Evolutionary conservation across 106 monocot species (phyloP).

Genomic region (Narthecium ossifragum): DNA sequence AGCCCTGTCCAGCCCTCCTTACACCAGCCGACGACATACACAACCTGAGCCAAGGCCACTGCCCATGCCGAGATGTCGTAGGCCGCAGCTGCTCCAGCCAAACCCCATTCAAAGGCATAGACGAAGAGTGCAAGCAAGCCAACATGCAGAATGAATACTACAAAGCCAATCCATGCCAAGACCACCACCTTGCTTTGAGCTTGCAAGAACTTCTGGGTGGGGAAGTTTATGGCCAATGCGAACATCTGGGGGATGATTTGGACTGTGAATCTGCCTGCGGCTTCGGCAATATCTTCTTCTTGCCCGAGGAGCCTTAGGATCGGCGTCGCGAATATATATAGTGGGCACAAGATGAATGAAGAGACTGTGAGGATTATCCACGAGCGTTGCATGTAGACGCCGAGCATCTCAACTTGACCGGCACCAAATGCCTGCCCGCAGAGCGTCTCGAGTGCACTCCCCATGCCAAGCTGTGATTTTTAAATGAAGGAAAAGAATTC

Average conservation of each 20-base stretch:
- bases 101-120: slow-evolving; percentile 43
- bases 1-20: slow-evolving; percentile 63
- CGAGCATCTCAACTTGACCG: slow-evolving; percentile 63
- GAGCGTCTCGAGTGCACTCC: slow-evolving; percentile 84
- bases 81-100: slow-evolving; percentile 51
- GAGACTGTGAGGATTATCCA: slow-evolving; percentile 62
- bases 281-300: slow-evolving; percentile 31
- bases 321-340: slow-evolving; percentile 56
- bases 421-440: slow-evolving; percentile 91
- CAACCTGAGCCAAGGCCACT: slow-evolving; percentile 38
- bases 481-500: background rate
- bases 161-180: slow-evolving; percentile 53
- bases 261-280: slow-evolving; percentile 51
- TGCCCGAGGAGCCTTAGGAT: slow-evolving; percentile 65
- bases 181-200: slow-evolving; percentile 60
- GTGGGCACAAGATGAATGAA: slow-evolving; percentile 34
- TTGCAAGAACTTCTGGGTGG: slow-evolving; percentile 82
- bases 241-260: slow-evolving; percentile 70
- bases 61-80: slow-evolving; percentile 45
- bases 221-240: slow-evolving; percentile 60
- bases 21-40: slow-evolving; percentile 59
- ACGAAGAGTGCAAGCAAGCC: slow-evolving; percentile 45
- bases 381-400: slow-evolving; percentile 83
- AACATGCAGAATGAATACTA: slow-evolving; percentile 40
- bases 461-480: slow-evolving; percentile 65